phyloP scores from a whole-genome alignment of 805 yeast genomes.

The Ogataea dorogensis region DNA sequence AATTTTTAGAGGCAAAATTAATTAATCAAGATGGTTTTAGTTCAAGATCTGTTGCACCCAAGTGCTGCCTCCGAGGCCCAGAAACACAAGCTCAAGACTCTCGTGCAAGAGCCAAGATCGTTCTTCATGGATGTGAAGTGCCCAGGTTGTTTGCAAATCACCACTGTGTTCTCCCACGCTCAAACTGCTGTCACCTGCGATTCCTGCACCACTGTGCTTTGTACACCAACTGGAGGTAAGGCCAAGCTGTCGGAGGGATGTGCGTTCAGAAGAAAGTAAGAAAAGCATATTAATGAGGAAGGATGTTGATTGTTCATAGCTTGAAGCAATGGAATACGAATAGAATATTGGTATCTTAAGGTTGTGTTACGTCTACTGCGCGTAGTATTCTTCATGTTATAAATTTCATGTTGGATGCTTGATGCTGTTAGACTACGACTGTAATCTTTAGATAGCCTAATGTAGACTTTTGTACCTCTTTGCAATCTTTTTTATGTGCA shows the following conservation, averaged over 20 bases:
- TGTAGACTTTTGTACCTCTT: background rate
- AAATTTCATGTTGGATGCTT: too few species aligned
- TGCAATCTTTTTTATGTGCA: conserved; percentile 2
- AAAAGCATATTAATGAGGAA: conserved; percentile 15
- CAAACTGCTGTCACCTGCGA: conserved; percentile 99
- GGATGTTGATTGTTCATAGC: conserved; percentile 8
- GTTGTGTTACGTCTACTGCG: conserved; percentile 1
- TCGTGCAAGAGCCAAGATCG: conserved; percentile 98
- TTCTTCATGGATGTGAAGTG: conserved; percentile 99
- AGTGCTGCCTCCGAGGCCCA: conserved; percentile 93
- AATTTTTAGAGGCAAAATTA: conserved; percentile 13
- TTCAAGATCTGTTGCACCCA: conserved; percentile 99
- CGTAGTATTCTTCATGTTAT: too few species aligned
- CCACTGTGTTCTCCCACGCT: conserved; percentile 99
- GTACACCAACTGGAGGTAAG: conserved; percentile 99
- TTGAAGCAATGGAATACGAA: conserved; percentile 14
- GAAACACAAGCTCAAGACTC: conserved; percentile 95
- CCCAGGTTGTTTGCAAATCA: conserved; percentile 98
- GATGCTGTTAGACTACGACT: background rate
- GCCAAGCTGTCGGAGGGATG: conserved; percentile 99
- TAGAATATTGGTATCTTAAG: background rate
- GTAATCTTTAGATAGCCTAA: background rate
- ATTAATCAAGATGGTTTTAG: conserved; percentile 67
- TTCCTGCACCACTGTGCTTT: conserved; percentile 95
- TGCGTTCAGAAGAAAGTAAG: conserved; percentile 98